Evolutionary conservation across 495 filamentous ascomycete genomes (phyloP).

Genomic region (Penicillium chermesinum): DNA sequence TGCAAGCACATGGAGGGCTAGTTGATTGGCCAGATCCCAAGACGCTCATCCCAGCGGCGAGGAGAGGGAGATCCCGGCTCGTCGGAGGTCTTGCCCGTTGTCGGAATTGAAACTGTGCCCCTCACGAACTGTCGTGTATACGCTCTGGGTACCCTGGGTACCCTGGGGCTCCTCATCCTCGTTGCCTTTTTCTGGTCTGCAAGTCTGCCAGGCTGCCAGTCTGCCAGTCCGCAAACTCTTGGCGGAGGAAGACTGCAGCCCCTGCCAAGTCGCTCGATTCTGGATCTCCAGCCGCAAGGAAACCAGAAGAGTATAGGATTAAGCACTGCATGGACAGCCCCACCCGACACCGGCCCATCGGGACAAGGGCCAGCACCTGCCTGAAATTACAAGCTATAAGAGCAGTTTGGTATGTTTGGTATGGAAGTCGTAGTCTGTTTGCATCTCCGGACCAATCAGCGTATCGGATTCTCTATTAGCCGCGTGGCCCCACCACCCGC

Average conservation of each 20-base stretch:
- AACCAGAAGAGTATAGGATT: constrained; percentile 11
- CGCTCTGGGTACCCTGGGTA: constrained; percentile 2
- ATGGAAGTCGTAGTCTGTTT: constrained; percentile 11
- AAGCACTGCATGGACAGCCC: constrained; percentile 16
- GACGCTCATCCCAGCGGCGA: too few relatives aligned
- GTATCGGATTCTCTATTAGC: constrained; percentile 2
- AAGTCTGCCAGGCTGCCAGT: too few relatives aligned
- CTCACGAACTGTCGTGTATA: constrained; percentile 4
- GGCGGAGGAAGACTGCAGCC: too few relatives aligned
- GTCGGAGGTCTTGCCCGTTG: constrained; percentile 29
- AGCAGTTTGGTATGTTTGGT: too few relatives aligned
- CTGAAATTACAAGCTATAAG: constrained; percentile 1
- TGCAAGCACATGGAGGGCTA: background rate
- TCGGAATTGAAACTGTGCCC: too few relatives aligned
- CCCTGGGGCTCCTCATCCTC: background rate
- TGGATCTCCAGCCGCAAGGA: constrained; percentile 1
- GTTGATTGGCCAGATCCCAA: background rate
- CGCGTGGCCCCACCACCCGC: constrained; percentile 14
- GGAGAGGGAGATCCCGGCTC: constrained; percentile 14
- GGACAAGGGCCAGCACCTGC: constrained; percentile 3
- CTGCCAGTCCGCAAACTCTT: too few relatives aligned
- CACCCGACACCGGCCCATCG: constrained; percentile 11
- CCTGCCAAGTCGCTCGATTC: constrained; percentile 9
- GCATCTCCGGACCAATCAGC: constrained; percentile 10
- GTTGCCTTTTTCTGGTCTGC: too few relatives aligned